Evolutionary conservation across 2,329 filamentous ascomycete species (phyloP).

Genomic region (Cladosporium sp.): DNA sequence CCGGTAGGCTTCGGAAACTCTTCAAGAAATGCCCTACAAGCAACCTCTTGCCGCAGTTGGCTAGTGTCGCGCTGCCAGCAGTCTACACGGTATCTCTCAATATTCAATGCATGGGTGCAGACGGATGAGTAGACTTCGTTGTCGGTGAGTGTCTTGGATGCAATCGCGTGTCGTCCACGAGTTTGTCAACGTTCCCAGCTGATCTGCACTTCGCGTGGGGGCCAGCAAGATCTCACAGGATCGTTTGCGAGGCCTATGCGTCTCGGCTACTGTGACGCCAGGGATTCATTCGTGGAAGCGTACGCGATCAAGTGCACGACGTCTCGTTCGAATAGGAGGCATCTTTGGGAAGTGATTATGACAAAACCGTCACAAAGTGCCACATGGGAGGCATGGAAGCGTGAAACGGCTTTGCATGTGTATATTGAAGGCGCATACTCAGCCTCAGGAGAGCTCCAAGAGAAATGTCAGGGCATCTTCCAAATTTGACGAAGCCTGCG

Average conservation of each 20-base stretch:
- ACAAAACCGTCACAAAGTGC: neutral
- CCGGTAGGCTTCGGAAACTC: neutral
- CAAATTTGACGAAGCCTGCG: neutral
- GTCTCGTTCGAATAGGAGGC: neutral
- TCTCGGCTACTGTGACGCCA: neutral
- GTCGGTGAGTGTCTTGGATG: neutral
- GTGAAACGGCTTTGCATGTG: neutral
- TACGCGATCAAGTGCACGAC: neutral
- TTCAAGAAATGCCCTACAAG: neutral
- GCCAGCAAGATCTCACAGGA: neutral
- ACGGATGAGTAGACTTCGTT: neutral
- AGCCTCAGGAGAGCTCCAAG: neutral
- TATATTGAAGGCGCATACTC: neutral
- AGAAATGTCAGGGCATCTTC: neutral
- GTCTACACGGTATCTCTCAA: neutral
- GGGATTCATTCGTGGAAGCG: neutral
- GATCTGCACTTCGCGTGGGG: neutral
- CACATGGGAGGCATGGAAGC: neutral
- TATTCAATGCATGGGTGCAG: neutral
- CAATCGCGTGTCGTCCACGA: neutral
- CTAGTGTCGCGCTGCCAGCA: neutral
- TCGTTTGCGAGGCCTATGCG: neutral
- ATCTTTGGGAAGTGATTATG: neutral
- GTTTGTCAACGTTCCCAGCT: neutral
- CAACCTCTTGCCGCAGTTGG: constrained; percentile 1